Percentiles rank a stretch among this genome's conserved stretches.
Evolutionary conservation across 75 land plant species (phyloP).

Genomic region (Sequoiadendron giganteum): DNA sequence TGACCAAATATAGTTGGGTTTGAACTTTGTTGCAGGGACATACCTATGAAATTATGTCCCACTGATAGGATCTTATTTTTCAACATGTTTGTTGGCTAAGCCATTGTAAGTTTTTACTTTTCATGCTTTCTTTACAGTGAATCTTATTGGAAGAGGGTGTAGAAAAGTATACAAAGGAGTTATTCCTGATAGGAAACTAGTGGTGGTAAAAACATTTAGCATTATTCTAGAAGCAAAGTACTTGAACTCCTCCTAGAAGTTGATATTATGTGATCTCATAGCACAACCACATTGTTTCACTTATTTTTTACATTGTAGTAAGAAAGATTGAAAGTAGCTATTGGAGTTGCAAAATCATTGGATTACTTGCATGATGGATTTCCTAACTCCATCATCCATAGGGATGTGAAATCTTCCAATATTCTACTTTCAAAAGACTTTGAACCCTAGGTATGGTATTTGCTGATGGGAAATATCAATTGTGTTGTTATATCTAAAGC

Average conservation of each 20-base stretch:
- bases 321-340: constrained; percentile 53
- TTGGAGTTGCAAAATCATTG: constrained; percentile 53
- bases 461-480: background rate
- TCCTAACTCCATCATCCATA: constrained; percentile 46
- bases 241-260: constrained; percentile 52
- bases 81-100: background rate
- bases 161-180: constrained; percentile 56
- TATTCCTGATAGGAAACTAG: constrained; percentile 33
- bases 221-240: constrained; percentile 31
- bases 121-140: constrained; percentile 26
- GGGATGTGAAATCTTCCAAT: constrained; percentile 70
- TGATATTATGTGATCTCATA: constrained; percentile 37
- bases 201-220: constrained; percentile 54
- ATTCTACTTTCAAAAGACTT: constrained; percentile 50
- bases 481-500: background rate
- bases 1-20: background rate
- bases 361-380: constrained; percentile 52
- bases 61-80: constrained; percentile 1
- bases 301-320: constrained; percentile 14
- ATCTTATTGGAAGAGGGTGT: constrained; percentile 61
- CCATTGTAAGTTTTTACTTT: background rate
- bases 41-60: constrained; percentile 3
- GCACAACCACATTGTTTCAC: constrained; percentile 51
- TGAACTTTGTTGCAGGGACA: background rate
- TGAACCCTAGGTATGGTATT: constrained; percentile 45